Conservation (phyloP, 768 basidiomycete species). For the Leccinum longicurvipes region DNA sequence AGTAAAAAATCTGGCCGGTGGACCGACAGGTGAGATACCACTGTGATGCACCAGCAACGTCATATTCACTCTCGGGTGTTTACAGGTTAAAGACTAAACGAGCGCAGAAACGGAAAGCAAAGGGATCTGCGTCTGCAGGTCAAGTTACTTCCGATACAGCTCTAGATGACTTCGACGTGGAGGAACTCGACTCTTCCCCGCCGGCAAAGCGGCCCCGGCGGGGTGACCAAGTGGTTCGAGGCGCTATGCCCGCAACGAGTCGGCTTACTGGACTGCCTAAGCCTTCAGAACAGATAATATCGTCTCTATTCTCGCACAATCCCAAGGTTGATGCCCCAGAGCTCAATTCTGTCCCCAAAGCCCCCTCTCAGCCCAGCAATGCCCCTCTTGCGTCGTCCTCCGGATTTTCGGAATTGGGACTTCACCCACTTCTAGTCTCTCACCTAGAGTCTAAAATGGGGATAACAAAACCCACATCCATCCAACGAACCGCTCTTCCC, state of each 20-base stretch:
- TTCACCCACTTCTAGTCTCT: constrained; percentile 73
- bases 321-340: constrained; percentile 57
- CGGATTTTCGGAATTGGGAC: constrained; percentile 77
- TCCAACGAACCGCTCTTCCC: constrained; percentile 72
- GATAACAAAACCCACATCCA: constrained; percentile 83
- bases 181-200: constrained; percentile 27
- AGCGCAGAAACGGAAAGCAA: constrained; percentile 55
- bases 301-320: constrained; percentile 85
- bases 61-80: not conserved
- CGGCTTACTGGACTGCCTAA: constrained; percentile 24
- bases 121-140: constrained; percentile 23
- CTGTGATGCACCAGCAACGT: not conserved
- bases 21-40: constrained; percentile 64
- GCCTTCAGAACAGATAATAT: constrained; percentile 64
- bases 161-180: constrained; percentile 15
- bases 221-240: constrained; percentile 20
- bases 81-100: constrained; percentile 73
- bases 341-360: constrained; percentile 21
- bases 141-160: constrained; percentile 13
- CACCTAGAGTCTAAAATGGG: constrained; percentile 80
- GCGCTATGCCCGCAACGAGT: constrained; percentile 12
- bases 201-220: constrained; percentile 48
- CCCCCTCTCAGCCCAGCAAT: constrained; percentile 63
- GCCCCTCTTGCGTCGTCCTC: constrained; percentile 75
- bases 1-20: constrained; percentile 64